Evolutionary conservation across 2,329 filamentous ascomycete genomes (phyloP).

Genomic region (Fusarium keratoplasticum): DNA sequence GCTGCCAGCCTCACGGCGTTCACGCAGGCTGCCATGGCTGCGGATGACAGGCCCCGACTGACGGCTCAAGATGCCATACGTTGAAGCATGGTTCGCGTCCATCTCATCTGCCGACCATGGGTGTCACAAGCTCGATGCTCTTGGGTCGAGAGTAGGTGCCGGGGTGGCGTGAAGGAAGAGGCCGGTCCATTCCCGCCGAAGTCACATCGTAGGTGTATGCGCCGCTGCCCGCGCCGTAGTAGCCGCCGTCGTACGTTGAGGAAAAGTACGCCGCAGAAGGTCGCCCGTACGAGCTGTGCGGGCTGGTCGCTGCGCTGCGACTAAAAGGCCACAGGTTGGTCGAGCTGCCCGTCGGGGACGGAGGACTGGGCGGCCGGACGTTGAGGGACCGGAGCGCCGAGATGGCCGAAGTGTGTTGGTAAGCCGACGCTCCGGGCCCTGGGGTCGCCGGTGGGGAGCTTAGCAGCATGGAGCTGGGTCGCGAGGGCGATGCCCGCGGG

Average conservation of each 20-base stretch:
- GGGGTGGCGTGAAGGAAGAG: slow-evolving; percentile 67
- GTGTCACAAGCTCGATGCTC: slow-evolving; percentile 73
- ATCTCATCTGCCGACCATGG: slow-evolving; percentile 63
- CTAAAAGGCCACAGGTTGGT: slow-evolving; percentile 66
- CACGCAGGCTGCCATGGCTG: slow-evolving; percentile 7
- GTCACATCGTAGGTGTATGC: slow-evolving; percentile 54
- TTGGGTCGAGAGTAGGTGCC: slow-evolving; percentile 67
- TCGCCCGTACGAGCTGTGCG: slow-evolving; percentile 62
- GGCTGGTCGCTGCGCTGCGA: slow-evolving; percentile 63
- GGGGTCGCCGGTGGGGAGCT: slow-evolving; percentile 64
- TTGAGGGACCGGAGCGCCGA: slow-evolving; percentile 67
- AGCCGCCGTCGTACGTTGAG: slow-evolving; percentile 64
- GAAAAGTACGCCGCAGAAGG: slow-evolving; percentile 58
- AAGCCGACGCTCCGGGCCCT: slow-evolving; percentile 46
- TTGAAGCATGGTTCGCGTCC: slow-evolving; percentile 6
- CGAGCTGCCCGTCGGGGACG: slow-evolving; percentile 61
- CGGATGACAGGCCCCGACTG: slow-evolving; percentile 1
- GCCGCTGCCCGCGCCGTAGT: slow-evolving; percentile 44
- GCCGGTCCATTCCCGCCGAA: slow-evolving; percentile 60
- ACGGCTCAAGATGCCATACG: neutral
- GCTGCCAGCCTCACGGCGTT: slow-evolving; percentile 8
- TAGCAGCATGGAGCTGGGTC: slow-evolving; percentile 66
- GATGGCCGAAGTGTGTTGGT: slow-evolving; percentile 63
- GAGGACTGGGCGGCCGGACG: slow-evolving; percentile 66
- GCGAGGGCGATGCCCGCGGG: slow-evolving; percentile 71